Percentiles rank a stretch among this genome's conserved stretches.
Conservation (phyloP, 148 eudicot genomes). For the Oxyria digyna region DNA sequence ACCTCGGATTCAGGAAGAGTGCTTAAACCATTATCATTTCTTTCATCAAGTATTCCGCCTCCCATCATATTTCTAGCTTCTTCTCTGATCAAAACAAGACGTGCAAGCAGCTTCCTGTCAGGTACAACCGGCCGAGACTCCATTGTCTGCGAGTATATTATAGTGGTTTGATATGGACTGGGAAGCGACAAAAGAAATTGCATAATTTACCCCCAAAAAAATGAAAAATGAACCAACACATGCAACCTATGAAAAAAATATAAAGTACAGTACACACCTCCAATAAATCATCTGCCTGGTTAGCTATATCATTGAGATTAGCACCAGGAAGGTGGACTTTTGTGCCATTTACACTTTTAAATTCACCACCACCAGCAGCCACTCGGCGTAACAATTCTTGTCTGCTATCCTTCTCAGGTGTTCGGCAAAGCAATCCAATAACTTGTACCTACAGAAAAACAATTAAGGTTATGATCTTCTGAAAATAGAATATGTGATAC, state of each 20-base stretch:
- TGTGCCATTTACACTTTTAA: slow-evolving; percentile 58
- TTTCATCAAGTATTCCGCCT: slow-evolving; percentile 91
- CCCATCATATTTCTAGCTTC: slow-evolving; percentile 99
- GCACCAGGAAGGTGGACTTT: slow-evolving; percentile 96
- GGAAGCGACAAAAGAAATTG: background rate
- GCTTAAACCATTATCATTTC: slow-evolving; percentile 84
- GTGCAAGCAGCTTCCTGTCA: slow-evolving; percentile 87
- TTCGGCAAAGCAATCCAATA: slow-evolving; percentile 83
- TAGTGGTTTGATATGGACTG: background rate
- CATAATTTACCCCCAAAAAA: background rate
- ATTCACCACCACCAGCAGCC: slow-evolving; percentile 92
- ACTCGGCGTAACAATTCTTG: slow-evolving; percentile 84
- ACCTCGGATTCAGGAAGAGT: slow-evolving; percentile 97
- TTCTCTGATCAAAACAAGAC: slow-evolving; percentile 94
- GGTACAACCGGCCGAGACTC: slow-evolving; percentile 83
- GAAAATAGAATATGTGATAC: background rate
- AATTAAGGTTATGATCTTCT: background rate
- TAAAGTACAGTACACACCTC: slow-evolving; percentile 41
- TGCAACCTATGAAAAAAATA: background rate
- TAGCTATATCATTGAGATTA: slow-evolving; percentile 85
- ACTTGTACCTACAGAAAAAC: slow-evolving; percentile 60
- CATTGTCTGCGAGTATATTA: slow-evolving; percentile 52
- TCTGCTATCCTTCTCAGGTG: slow-evolving; percentile 87
- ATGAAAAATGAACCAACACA: background rate
- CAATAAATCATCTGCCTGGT: slow-evolving; percentile 92